Percentiles rank a stretch among this genome's conserved stretches.
phyloP scores from a whole-genome alignment of 768 basidiomycete genomes.

The Nidularia sp. region DNA sequence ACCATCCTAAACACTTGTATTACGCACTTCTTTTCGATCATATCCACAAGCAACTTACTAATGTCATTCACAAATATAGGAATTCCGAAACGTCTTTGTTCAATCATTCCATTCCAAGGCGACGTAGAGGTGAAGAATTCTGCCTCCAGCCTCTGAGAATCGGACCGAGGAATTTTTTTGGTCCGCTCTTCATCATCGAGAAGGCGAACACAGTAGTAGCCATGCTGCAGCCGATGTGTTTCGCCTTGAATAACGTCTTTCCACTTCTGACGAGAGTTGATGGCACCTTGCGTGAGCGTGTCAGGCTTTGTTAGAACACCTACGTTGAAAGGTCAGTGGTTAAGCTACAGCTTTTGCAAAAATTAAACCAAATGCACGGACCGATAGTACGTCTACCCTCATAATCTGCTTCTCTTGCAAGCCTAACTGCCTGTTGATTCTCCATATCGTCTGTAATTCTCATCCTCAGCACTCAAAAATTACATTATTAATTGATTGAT shows the following conservation, averaged over 20 bases:
- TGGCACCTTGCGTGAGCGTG: constrained; percentile 38
- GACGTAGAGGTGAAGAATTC: constrained; percentile 41
- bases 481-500: not conserved
- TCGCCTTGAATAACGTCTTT: constrained; percentile 46
- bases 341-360: too few species aligned
- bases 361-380: too few species aligned
- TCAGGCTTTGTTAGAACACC: constrained; percentile 75
- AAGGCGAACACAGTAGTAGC: constrained; percentile 66
- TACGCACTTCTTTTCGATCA: constrained; percentile 51
- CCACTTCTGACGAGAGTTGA: constrained; percentile 39
- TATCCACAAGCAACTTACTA: constrained; percentile 43
- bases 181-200: constrained; percentile 55
- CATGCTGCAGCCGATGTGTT: constrained; percentile 40
- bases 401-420: too few species aligned
- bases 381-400: too few species aligned
- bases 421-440: too few species aligned
- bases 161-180: constrained; percentile 25
- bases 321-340: constrained; percentile 13
- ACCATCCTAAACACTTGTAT: not conserved
- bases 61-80: constrained; percentile 47
- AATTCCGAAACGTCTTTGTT: constrained; percentile 51
- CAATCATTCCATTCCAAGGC: constrained; percentile 50
- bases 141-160: constrained; percentile 29
- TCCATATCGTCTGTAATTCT: too few species aligned
- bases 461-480: too few species aligned